These are phyloP conservation scores for Verticillium dahliae DNA, from an alignment of 2,329 filamentous ascomycete genomes.

Conservation along the genomic window DNA sequence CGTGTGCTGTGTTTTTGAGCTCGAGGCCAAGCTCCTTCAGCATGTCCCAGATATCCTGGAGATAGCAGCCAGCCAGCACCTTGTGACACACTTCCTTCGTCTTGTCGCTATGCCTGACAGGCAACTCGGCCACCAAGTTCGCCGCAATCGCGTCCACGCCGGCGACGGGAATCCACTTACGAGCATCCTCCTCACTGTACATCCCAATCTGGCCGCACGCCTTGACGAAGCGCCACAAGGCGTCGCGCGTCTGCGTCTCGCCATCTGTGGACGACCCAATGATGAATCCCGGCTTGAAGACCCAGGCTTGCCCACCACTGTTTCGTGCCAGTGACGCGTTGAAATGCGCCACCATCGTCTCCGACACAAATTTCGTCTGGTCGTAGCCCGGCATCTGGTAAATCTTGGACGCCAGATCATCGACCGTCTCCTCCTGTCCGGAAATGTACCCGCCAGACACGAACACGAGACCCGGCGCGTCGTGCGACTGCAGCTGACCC, in stretches of 20 bases:
- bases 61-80: constrained; percentile 8
- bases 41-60: constrained; percentile 13
- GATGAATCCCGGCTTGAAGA: constrained; percentile 16
- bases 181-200: constrained; percentile 6
- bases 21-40: constrained; percentile 2
- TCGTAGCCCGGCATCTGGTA: constrained; percentile 8
- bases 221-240: constrained; percentile 13
- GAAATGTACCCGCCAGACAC: constrained; percentile 7
- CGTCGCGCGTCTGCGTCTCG: constrained; percentile 16
- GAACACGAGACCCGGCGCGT: background rate
- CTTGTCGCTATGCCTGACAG: constrained; percentile 3
- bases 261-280: constrained; percentile 12
- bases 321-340: background rate
- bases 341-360: constrained; percentile 6
- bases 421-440: constrained; percentile 1
- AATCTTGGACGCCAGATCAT: constrained; percentile 1
- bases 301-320: constrained; percentile 1
- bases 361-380: constrained; percentile 17
- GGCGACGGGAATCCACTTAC: constrained; percentile 12
- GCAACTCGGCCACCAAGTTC: constrained; percentile 7
- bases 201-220: constrained; percentile 6
- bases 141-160: constrained; percentile 2
- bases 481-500: background rate
- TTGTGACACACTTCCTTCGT: background rate
- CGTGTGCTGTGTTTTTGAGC: background rate